These are phyloP conservation scores for Lactarius pseudohatsudake DNA, from an alignment of 768 basidiomycete genomes.

Conservation along the genomic window DNA sequence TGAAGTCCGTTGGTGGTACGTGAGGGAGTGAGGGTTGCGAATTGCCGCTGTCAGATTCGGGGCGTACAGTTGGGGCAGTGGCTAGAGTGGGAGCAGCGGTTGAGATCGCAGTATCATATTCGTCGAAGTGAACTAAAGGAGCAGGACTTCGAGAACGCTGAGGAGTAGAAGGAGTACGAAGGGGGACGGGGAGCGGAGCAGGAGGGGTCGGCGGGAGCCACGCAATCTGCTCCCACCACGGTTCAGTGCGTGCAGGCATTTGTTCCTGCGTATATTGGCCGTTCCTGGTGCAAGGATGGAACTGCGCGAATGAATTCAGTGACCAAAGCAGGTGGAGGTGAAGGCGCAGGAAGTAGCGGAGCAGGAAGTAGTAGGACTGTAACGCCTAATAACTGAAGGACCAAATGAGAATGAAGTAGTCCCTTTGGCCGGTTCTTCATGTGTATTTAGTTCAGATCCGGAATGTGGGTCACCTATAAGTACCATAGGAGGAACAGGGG, in stretches of 20 bases:
- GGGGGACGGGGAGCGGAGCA: slow-evolving; percentile 19
- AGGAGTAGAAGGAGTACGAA: slow-evolving; percentile 20
- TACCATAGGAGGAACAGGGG: slow-evolving; percentile 3
- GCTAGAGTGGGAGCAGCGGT: neutral
- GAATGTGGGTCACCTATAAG: slow-evolving; percentile 10
- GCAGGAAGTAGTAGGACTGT: slow-evolving; percentile 6
- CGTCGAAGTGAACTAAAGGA: slow-evolving; percentile 11
- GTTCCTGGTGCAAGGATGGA: slow-evolving; percentile 19
- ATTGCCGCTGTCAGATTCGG: slow-evolving; percentile 8
- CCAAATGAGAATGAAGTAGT: neutral
- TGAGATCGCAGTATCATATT: neutral
- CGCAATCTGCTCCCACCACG: slow-evolving; percentile 22
- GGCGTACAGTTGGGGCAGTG: neutral
- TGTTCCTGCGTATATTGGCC: slow-evolving; percentile 3
- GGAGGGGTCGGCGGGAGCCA: slow-evolving; percentile 24
- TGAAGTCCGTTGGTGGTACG: slow-evolving; percentile 28
- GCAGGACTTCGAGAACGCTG: slow-evolving; percentile 18
- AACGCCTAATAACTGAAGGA: neutral
- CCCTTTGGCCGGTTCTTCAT: neutral
- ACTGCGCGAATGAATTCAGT: slow-evolving; percentile 17
- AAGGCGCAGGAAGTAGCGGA: slow-evolving; percentile 24
- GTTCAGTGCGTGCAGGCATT: slow-evolving; percentile 6
- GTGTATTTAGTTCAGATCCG: neutral
- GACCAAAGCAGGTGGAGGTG: slow-evolving; percentile 19
- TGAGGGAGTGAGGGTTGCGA: slow-evolving; percentile 24